Conservation (phyloP, 192 early-diverging fungal genomes). For the Gonapodya prolifera region DNA sequence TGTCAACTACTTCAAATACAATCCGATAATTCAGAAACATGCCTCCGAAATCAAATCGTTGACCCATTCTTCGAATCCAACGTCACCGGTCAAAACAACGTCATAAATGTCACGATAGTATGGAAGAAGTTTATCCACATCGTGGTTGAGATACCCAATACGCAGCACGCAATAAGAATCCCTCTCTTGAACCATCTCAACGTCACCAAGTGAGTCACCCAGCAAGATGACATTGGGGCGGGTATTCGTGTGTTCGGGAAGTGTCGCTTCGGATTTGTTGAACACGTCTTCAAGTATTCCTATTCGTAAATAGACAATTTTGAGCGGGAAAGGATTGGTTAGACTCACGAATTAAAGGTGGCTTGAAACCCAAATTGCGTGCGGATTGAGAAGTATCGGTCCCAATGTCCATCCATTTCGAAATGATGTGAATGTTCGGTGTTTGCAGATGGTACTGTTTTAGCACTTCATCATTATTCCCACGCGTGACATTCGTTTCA, state of each 20-base stretch:
- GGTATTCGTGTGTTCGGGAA: neutral
- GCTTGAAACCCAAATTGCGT: conserved; percentile 26
- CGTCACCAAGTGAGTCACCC: conserved; percentile 60
- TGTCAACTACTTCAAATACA: too few relatives aligned
- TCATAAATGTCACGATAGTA: conserved; percentile 46
- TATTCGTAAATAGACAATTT: too few relatives aligned
- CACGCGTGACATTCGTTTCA: too few relatives aligned
- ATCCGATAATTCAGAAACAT: neutral
- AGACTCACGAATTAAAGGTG: conserved; percentile 56
- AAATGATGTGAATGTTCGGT: conserved; percentile 53
- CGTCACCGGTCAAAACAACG: conserved; percentile 47
- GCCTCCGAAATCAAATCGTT: neutral
- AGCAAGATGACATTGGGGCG: conserved; percentile 29
- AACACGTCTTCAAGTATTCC: too few relatives aligned
- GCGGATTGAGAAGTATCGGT: conserved; percentile 23
- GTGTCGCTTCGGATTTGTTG: neutral
- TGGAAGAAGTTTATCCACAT: conserved; percentile 30
- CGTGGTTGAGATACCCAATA: conserved; percentile 20
- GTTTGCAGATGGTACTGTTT: conserved; percentile 21
- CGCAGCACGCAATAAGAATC: neutral
- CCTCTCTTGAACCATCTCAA: conserved; percentile 32
- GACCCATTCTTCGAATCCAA: neutral
- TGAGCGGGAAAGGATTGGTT: too few relatives aligned
- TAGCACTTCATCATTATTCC: conserved; percentile 42
- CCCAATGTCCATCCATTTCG: conserved; percentile 58